A percentile compares a stretch with the other conserved stretches of the same genome.
Conservation (phyloP, 257 asterid species). For the Lithospermum erythrorhizon region DNA sequence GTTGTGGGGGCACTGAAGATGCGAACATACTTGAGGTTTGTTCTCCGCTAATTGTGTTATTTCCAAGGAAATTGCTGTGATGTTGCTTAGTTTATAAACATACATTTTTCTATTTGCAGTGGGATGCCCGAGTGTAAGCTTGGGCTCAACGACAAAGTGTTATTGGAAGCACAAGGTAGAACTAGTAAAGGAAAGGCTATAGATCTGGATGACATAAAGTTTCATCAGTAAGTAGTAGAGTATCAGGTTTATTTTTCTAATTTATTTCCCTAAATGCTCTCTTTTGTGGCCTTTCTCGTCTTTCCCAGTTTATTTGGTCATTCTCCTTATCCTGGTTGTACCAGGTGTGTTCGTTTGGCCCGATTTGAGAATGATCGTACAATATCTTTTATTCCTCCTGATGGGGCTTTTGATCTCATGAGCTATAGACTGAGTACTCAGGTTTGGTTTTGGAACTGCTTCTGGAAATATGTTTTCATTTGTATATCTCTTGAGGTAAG, state of each 20-base stretch:
- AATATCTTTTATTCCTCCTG: constrained; percentile 95
- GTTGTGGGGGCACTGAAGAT: constrained; percentile 98
- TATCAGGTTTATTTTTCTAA: not conserved
- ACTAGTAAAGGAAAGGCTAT: constrained; percentile 93
- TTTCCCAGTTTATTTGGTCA: constrained; percentile 3
- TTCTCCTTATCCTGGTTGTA: constrained; percentile 16
- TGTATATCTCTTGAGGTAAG: constrained; percentile 1
- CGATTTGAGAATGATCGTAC: constrained; percentile 96
- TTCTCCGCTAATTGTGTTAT: constrained; percentile 7
- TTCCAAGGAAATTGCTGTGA: not conserved
- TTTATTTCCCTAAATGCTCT: not conserved
- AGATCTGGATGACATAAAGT: constrained; percentile 96
- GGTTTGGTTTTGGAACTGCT: constrained; percentile 31
- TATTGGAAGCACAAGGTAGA: constrained; percentile 97
- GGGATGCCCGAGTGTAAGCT: constrained; percentile 99
- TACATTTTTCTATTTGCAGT: constrained; percentile 39
- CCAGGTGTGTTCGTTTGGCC: constrained; percentile 97
- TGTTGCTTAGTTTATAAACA: not conserved
- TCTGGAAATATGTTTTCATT: not conserved
- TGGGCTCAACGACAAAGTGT: constrained; percentile 92
- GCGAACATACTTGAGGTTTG: constrained; percentile 94
- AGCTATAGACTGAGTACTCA: constrained; percentile 97
- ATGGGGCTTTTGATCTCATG: constrained; percentile 99
- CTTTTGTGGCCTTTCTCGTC: not conserved
- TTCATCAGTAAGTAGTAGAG: constrained; percentile 74